These are phyloP conservation scores for Ogataea paradorogensis DNA, from an alignment of 805 yeast genomes.

Conservation along the genomic window DNA sequence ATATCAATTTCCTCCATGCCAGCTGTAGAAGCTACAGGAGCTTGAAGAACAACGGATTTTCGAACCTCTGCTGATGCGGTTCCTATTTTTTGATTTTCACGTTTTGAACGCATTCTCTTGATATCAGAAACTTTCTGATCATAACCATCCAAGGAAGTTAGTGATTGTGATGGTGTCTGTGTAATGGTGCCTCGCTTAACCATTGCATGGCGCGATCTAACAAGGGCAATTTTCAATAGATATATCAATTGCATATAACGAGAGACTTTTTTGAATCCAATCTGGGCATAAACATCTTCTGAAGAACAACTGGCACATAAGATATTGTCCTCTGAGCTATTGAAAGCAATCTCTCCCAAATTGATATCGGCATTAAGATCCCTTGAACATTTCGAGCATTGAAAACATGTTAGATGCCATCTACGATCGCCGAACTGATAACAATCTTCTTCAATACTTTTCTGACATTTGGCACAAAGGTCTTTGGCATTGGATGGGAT, in stretches of 20 bases:
- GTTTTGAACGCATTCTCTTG: slow-evolving; percentile 66
- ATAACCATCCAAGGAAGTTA: slow-evolving; percentile 45
- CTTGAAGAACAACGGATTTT: slow-evolving; percentile 62
- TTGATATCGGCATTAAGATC: slow-evolving; percentile 37
- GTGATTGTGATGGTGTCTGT: slow-evolving; percentile 4
- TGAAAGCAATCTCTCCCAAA: slow-evolving; percentile 46
- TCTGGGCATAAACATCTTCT: slow-evolving; percentile 44
- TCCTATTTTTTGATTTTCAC: slow-evolving; percentile 58
- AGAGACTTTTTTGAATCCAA: slow-evolving; percentile 62
- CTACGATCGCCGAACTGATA: slow-evolving; percentile 55
- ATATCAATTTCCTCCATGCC: slow-evolving; percentile 29
- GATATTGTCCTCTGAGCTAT: slow-evolving; percentile 36
- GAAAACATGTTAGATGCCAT: slow-evolving; percentile 81
- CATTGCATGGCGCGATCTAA: slow-evolving; percentile 67
- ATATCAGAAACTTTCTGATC: slow-evolving; percentile 72
- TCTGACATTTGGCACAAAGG: slow-evolving; percentile 65
- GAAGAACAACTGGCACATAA: slow-evolving; percentile 64
- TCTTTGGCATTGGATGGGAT: slow-evolving; percentile 68
- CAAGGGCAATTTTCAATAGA: slow-evolving; percentile 78
- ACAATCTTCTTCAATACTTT: slow-evolving; percentile 85
- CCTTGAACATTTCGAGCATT: slow-evolving; percentile 58
- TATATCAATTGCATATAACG: slow-evolving; percentile 72
- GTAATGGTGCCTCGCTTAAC: slow-evolving; percentile 25
- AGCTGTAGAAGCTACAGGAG: slow-evolving; percentile 48
- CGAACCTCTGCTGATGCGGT: slow-evolving; percentile 58